A percentile compares a stretch with the other conserved stretches of the same genome.
These are phyloP conservation scores for Xylariaceae sp. DNA, from an alignment of 2,329 filamentous ascomycete species.

Conservation along the genomic window DNA sequence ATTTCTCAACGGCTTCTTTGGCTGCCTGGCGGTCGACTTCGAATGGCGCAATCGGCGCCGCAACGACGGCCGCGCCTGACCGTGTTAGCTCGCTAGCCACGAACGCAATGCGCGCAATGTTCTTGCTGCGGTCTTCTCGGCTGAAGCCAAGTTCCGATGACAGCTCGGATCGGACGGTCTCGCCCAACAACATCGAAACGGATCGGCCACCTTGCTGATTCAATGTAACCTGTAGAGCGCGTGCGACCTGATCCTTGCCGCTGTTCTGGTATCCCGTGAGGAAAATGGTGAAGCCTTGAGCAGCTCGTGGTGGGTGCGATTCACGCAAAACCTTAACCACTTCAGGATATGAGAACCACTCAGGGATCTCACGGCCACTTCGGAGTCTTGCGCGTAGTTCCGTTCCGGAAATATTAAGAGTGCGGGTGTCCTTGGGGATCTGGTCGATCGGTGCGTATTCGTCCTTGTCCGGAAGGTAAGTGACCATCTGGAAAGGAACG, in stretches of 20 bases:
- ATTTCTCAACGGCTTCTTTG: slow-evolving; percentile 83
- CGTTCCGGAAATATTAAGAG: slow-evolving; percentile 83
- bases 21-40: slow-evolving; percentile 78
- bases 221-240: slow-evolving; percentile 92
- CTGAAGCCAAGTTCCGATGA: slow-evolving; percentile 96
- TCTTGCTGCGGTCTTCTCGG: slow-evolving; percentile 88
- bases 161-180: slow-evolving; percentile 92
- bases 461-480: slow-evolving; percentile 95
- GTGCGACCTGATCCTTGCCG: slow-evolving; percentile 95
- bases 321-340: slow-evolving; percentile 95
- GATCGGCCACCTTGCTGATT: slow-evolving; percentile 97
- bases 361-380: slow-evolving; percentile 92
- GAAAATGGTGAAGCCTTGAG: slow-evolving; percentile 98
- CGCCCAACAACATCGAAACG: slow-evolving; percentile 91
- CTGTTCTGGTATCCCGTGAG: slow-evolving; percentile 95
- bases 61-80: slow-evolving; percentile 92
- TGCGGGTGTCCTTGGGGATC: slow-evolving; percentile 82
- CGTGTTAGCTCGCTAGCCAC: slow-evolving; percentile 94
- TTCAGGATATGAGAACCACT: slow-evolving; percentile 99
- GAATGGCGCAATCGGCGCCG: slow-evolving; percentile 93
- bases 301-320: slow-evolving; percentile 87
- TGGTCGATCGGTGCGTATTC: slow-evolving; percentile 95
- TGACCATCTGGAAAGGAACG: slow-evolving; percentile 99
- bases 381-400: slow-evolving; percentile 92
- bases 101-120: slow-evolving; percentile 95